These are phyloP conservation scores for Dothiorella sarmentorum DNA, from an alignment of 2,329 filamentous ascomycete genomes.

Conservation along the genomic window DNA sequence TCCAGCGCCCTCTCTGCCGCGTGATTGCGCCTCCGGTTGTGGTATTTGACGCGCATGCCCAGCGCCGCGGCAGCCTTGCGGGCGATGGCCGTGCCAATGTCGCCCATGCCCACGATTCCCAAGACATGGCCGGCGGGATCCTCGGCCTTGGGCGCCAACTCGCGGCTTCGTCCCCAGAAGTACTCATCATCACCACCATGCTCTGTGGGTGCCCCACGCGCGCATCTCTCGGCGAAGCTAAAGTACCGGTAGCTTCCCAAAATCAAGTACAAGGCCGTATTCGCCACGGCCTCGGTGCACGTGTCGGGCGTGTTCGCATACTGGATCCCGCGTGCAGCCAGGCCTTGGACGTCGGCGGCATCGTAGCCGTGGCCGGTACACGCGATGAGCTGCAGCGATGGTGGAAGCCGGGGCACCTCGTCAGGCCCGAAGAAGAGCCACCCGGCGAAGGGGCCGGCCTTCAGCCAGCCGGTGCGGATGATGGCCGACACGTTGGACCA, in stretches of 20 bases:
- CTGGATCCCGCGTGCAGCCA: slow-evolving; percentile 47
- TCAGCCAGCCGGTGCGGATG: slow-evolving; percentile 10
- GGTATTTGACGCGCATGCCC: slow-evolving; percentile 56
- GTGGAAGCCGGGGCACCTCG: neutral
- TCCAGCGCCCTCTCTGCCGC: slow-evolving; percentile 32
- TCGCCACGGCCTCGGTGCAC: slow-evolving; percentile 69
- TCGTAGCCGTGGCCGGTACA: slow-evolving; percentile 2
- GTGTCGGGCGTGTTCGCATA: slow-evolving; percentile 73
- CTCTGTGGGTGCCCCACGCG: slow-evolving; percentile 34
- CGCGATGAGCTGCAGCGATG: neutral
- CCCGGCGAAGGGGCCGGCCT: neutral
- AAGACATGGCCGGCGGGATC: slow-evolving; percentile 60
- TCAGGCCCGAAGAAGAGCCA: neutral
- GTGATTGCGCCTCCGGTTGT: slow-evolving; percentile 50
- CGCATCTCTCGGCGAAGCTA: slow-evolving; percentile 60
- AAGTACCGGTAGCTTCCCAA: slow-evolving; percentile 67
- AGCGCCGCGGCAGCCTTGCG: slow-evolving; percentile 51
- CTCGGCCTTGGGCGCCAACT: slow-evolving; percentile 57
- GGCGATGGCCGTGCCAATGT: slow-evolving; percentile 53
- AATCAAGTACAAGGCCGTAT: slow-evolving; percentile 66
- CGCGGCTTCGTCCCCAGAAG: slow-evolving; percentile 59
- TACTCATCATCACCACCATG: slow-evolving; percentile 33
- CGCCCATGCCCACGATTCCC: slow-evolving; percentile 59
- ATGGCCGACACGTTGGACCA: neutral
- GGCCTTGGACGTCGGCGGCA: neutral